Conservation (phyloP, 345 rosid genomes). For the Eutrema yunnanense region DNA sequence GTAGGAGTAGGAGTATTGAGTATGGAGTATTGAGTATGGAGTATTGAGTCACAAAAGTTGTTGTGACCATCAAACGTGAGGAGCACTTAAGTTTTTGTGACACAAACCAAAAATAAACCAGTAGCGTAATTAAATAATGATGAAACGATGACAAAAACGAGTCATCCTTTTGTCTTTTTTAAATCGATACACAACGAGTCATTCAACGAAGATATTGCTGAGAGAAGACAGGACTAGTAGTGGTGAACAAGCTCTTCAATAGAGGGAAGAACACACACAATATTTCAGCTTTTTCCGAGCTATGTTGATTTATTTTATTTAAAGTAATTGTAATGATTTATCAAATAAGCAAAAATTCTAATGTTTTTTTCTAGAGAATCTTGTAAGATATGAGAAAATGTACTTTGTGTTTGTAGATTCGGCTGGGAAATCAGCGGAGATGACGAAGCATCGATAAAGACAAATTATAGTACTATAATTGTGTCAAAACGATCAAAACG, state of each 20-base stretch:
- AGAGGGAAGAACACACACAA: background rate
- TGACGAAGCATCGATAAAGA: background rate
- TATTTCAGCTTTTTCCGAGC: background rate
- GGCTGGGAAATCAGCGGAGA: background rate
- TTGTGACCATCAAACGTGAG: constrained; percentile 27
- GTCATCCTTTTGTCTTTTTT: background rate
- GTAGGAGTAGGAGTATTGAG: no score
- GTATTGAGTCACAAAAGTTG: background rate
- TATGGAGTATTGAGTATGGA: no score
- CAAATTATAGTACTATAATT: background rate
- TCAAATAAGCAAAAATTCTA: background rate
- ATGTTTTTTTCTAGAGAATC: background rate
- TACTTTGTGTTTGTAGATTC: background rate
- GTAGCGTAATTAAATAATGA: background rate
- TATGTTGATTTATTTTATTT: background rate
- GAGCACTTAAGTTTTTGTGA: constrained; percentile 10
- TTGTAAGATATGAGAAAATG: background rate
- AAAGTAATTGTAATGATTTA: background rate
- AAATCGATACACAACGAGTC: background rate
- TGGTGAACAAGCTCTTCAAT: background rate
- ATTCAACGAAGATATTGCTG: background rate
- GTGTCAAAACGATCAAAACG: background rate
- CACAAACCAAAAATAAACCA: background rate
- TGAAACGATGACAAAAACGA: background rate
- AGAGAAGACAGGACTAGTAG: background rate